Evolutionary conservation across 139 green algal species (phyloP).

Genomic region (Chlorella sp.): DNA sequence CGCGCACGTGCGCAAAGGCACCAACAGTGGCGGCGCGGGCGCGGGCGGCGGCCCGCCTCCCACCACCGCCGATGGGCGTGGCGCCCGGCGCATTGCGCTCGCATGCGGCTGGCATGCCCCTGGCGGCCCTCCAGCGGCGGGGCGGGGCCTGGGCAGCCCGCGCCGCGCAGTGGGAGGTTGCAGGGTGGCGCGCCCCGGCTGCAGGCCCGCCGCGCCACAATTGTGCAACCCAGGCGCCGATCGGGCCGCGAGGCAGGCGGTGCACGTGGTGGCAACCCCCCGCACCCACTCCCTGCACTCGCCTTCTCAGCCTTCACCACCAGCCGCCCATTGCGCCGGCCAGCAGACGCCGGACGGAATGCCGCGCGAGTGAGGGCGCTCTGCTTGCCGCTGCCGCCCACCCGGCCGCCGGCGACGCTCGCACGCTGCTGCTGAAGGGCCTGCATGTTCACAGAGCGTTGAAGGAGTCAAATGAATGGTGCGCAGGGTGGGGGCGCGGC

Average conservation of each 20-base stretch:
- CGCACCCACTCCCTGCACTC: neutral
- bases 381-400: too few species aligned
- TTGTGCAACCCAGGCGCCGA: too few species aligned
- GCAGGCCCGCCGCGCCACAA: too few species aligned
- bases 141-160: too few species aligned
- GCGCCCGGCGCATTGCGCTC: too few species aligned
- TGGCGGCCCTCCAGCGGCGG: too few species aligned
- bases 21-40: neutral
- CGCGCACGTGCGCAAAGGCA: neutral
- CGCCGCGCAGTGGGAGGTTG: too few species aligned
- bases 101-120: too few species aligned
- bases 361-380: neutral
- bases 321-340: neutral
- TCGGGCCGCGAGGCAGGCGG: too few species aligned
- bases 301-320: constrained; percentile 29
- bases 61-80: neutral
- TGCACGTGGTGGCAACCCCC: too few species aligned
- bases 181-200: too few species aligned
- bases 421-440: neutral
- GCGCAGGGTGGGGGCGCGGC: neutral
- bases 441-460: too few species aligned
- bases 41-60: neutral
- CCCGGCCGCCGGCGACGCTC: neutral
- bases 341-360: neutral
- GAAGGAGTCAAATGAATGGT: neutral